Evolutionary conservation across 371 early-diverging fungal genomes (phyloP).

Genomic region (Globomyces sp.): DNA sequence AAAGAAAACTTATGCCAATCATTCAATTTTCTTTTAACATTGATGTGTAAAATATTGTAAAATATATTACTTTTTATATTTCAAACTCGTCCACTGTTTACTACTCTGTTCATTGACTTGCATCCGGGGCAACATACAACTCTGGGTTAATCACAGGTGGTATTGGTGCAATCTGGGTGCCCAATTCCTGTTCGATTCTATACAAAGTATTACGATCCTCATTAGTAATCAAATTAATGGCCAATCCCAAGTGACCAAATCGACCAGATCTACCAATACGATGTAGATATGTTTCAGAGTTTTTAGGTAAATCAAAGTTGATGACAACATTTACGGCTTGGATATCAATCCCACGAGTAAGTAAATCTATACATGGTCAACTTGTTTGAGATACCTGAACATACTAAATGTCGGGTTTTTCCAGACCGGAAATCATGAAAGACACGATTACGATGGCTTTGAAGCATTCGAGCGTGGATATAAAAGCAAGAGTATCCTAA

Average conservation of each 20-base stretch:
- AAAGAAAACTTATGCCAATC: no score
- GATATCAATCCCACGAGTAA: slow-evolving; percentile 99
- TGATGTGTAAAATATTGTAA: no score
- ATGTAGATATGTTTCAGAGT: slow-evolving; percentile 98
- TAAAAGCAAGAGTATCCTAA: slow-evolving; percentile 98
- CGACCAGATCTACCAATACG: slow-evolving; percentile 96
- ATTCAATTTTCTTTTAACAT: no score
- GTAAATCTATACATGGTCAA: slow-evolving; percentile 64
- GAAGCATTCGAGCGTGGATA: slow-evolving; percentile 97
- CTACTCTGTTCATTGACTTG: not conserved
- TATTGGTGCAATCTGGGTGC: slow-evolving; percentile 95
- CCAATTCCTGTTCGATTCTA: slow-evolving; percentile 95
- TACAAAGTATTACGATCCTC: slow-evolving; percentile 95
- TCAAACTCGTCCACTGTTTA: no score
- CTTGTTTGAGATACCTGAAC: slow-evolving; percentile 59
- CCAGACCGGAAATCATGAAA: slow-evolving; percentile 98
- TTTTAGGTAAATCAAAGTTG: slow-evolving; percentile 99
- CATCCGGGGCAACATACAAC: slow-evolving; percentile 56
- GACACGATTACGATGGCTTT: slow-evolving; percentile 96
- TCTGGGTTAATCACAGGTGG: slow-evolving; percentile 91
- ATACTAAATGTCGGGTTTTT: slow-evolving; percentile 93
- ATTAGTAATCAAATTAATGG: slow-evolving; percentile 96
- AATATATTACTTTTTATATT: no score
- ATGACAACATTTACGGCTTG: slow-evolving; percentile 99
- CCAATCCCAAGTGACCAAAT: slow-evolving; percentile 96